phyloP scores from a whole-genome alignment of 306 rosid species.

The Cicer arietinum region DNA sequence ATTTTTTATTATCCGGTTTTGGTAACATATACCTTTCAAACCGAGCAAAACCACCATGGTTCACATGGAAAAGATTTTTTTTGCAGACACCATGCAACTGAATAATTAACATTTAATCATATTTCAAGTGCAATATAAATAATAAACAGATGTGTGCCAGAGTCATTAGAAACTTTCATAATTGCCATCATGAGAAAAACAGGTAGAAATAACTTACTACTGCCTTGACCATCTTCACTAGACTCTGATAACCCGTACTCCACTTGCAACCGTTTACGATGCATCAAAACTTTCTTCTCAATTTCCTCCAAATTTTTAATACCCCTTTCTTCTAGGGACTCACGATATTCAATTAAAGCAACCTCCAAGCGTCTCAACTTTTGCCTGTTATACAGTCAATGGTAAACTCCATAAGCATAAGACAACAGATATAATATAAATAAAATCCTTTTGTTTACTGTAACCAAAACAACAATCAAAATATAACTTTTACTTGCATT shows the following conservation, averaged over 20 bases:
- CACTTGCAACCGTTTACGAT: slow-evolving; percentile 71
- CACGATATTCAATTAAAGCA: slow-evolving; percentile 93
- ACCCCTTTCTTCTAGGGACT: slow-evolving; percentile 91
- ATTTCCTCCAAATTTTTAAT: slow-evolving; percentile 80
- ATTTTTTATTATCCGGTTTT: neutral
- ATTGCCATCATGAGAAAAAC: neutral
- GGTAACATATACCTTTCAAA: neutral
- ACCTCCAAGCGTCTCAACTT: slow-evolving; percentile 93
- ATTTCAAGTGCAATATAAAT: slow-evolving; percentile 20
- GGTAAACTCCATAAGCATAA: slow-evolving; percentile 38
- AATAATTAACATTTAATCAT: slow-evolving; percentile 6
- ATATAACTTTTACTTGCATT: slow-evolving; percentile 7
- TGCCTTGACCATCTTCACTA: slow-evolving; percentile 70
- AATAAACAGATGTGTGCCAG: slow-evolving; percentile 8
- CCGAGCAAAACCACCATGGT: slow-evolving; percentile 4
- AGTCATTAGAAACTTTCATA: neutral
- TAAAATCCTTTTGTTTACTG: neutral
- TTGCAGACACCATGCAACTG: neutral
- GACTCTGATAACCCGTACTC: slow-evolving; percentile 84
- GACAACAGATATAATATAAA: slow-evolving; percentile 26
- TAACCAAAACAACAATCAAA: neutral
- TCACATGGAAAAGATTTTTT: slow-evolving; percentile 8
- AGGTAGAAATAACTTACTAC: slow-evolving; percentile 61
- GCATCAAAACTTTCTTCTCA: slow-evolving; percentile 68
- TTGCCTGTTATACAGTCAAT: slow-evolving; percentile 66